Conservation (phyloP, 768 basidiomycete genomes). For the Astraeus odoratus region DNA sequence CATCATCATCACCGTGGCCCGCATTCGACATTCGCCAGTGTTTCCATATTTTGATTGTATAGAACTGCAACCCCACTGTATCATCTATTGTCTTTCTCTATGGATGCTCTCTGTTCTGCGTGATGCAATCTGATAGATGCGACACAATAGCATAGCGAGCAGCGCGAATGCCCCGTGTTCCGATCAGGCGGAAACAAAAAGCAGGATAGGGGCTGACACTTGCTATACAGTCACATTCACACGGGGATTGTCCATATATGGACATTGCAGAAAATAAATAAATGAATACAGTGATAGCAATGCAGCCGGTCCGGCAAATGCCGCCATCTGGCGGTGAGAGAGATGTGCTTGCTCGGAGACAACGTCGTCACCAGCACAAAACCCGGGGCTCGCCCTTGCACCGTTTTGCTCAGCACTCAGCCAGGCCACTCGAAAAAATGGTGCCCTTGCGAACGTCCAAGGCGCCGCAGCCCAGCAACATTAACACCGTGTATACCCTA, state of each 20-base stretch:
- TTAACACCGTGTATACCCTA: slow-evolving; percentile 53
- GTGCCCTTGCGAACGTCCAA: slow-evolving; percentile 29
- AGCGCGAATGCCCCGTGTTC: too few relatives aligned
- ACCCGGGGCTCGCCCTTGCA: neutral
- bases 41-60: slow-evolving; percentile 10
- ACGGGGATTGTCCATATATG: neutral
- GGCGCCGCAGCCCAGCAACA: slow-evolving; percentile 23
- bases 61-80: slow-evolving; percentile 19
- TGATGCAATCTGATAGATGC: too few relatives aligned
- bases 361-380: neutral
- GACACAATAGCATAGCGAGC: too few relatives aligned
- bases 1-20: slow-evolving; percentile 3
- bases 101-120: neutral
- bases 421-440: too few relatives aligned
- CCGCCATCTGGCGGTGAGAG: slow-evolving; percentile 8
- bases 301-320: slow-evolving; percentile 24
- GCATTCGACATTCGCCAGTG: slow-evolving; percentile 19
- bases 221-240: neutral
- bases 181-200: too few relatives aligned
- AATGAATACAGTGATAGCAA: neutral
- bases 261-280: neutral
- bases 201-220: too few relatives aligned
- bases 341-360: neutral
- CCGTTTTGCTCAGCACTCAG: too few relatives aligned
- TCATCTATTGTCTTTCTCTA: slow-evolving; percentile 8